A percentile compares a stretch with the other conserved stretches of the same genome.
phyloP scores from a whole-genome alignment of 2,329 filamentous ascomycete species.

The Fusarium palustre region DNA sequence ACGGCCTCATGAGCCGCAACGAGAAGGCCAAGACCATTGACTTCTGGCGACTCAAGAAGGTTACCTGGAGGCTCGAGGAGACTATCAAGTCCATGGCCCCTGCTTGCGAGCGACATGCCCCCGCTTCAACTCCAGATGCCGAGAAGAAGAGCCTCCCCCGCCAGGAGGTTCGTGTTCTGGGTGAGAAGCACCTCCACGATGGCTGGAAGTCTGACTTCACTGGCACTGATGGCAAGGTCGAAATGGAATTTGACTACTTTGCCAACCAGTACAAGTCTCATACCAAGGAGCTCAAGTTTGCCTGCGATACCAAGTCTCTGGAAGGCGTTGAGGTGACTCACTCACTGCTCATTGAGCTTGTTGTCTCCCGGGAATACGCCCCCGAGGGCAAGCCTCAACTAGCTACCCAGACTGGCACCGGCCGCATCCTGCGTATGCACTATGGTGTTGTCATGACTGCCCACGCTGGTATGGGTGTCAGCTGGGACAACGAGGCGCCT shows the following conservation, averaged over 20 bases:
- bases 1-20: conserved; percentile 82
- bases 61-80: conserved; percentile 95
- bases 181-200: conserved; percentile 81
- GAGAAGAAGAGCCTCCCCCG: conserved; percentile 75
- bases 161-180: conserved; percentile 80
- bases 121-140: conserved; percentile 54
- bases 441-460: conserved; percentile 87
- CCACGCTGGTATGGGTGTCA: conserved; percentile 86
- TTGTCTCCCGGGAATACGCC: conserved; percentile 90
- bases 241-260: conserved; percentile 80
- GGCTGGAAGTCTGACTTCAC: conserved; percentile 86
- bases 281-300: conserved; percentile 68
- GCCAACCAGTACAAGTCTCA: conserved; percentile 55
- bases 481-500: conserved; percentile 96
- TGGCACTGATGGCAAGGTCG: conserved; percentile 69
- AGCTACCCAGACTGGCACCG: conserved; percentile 87
- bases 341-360: conserved; percentile 89
- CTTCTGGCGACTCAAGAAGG: conserved; percentile 88
- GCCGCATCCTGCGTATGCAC: conserved; percentile 91
- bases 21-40: conserved; percentile 76
- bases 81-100: conserved; percentile 81
- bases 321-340: conserved; percentile 85
- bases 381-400: conserved; percentile 75
- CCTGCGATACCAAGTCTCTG: conserved; percentile 80
- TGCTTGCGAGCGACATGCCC: conserved; percentile 80